Evolutionary conservation across 768 basidiomycete species (phyloP).

Genomic region (Leccinum incarnatum): DNA sequence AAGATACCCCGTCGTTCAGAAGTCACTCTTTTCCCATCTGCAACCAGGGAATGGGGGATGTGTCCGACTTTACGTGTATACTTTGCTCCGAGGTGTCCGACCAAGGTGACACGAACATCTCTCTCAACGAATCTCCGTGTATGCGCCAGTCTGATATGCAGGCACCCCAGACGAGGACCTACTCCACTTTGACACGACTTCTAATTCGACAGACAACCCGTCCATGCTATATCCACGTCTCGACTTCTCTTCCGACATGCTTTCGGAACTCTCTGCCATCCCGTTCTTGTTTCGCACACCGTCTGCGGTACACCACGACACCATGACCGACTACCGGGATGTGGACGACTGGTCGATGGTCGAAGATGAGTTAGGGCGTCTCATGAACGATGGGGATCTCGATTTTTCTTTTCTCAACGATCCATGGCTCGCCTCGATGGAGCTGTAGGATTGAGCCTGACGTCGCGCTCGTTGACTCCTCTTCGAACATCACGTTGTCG

Average conservation of each 20-base stretch:
- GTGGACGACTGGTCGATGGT: conserved; percentile 14
- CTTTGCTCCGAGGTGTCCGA: conserved; percentile 17
- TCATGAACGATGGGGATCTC: conserved; percentile 22
- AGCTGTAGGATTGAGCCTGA: conserved; percentile 10
- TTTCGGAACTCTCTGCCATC: conserved; percentile 29
- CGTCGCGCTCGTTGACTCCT: not conserved
- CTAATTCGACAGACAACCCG: not conserved
- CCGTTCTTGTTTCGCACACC: conserved; percentile 31
- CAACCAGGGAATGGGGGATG: conserved; percentile 14
- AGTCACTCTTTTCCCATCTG: conserved; percentile 10
- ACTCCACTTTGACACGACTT: not conserved
- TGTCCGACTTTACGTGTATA: conserved; percentile 17
- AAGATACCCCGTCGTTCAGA: not conserved
- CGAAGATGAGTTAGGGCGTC: conserved; percentile 20
- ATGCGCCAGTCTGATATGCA: conserved; percentile 21
- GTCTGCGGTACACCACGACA: not conserved
- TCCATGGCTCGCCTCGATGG: conserved; percentile 15
- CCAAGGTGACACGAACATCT: conserved; percentile 22
- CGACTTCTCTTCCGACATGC: conserved; percentile 13
- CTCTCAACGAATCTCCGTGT: conserved; percentile 9
- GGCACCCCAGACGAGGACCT: conserved; percentile 6
- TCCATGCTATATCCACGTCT: conserved; percentile 2
- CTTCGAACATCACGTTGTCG: not conserved
- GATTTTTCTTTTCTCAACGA: conserved; percentile 28
- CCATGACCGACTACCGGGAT: not conserved